Evolutionary conservation across 2,329 filamentous ascomycete genomes (phyloP).

Genomic region (Periconia sp.): DNA sequence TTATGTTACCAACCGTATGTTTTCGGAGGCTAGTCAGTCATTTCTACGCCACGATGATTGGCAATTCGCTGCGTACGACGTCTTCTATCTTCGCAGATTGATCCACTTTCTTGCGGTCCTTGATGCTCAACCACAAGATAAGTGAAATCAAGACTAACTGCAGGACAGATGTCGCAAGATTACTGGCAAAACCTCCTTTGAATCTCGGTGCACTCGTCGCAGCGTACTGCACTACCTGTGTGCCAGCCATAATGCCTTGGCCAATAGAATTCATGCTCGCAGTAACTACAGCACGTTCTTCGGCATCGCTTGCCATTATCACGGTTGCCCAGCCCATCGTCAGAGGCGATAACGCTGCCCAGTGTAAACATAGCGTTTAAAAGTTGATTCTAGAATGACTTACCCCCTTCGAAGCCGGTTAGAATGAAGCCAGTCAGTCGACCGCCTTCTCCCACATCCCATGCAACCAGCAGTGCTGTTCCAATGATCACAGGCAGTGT

Average conservation of each 20-base stretch:
- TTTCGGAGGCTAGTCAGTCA: too few relatives aligned
- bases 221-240: conserved; percentile 49
- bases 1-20: too few relatives aligned
- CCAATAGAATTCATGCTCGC: conserved; percentile 54
- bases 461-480: conserved; percentile 43
- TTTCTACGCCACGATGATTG: too few relatives aligned
- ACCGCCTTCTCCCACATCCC: conserved; percentile 47
- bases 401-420: conserved; percentile 44
- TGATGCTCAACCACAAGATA: conserved; percentile 4
- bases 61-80: too few relatives aligned
- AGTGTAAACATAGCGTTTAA: neutral
- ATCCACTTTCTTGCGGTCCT: conserved; percentile 9
- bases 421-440: conserved; percentile 48
- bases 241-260: conserved; percentile 50
- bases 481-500: conserved; percentile 44
- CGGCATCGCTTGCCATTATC: conserved; percentile 18
- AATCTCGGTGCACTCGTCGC: conserved; percentile 46
- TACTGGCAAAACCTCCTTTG: conserved; percentile 25
- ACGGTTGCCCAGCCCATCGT: conserved; percentile 50
- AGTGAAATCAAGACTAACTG: conserved; percentile 31
- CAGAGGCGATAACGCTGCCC: conserved; percentile 35
- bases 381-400: neutral
- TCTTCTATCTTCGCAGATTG: too few relatives aligned
- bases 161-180: conserved; percentile 40
- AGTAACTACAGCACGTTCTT: conserved; percentile 51